phyloP scores from a whole-genome alignment of 495 filamentous ascomycete species.

The Schizothecium vesticola region DNA sequence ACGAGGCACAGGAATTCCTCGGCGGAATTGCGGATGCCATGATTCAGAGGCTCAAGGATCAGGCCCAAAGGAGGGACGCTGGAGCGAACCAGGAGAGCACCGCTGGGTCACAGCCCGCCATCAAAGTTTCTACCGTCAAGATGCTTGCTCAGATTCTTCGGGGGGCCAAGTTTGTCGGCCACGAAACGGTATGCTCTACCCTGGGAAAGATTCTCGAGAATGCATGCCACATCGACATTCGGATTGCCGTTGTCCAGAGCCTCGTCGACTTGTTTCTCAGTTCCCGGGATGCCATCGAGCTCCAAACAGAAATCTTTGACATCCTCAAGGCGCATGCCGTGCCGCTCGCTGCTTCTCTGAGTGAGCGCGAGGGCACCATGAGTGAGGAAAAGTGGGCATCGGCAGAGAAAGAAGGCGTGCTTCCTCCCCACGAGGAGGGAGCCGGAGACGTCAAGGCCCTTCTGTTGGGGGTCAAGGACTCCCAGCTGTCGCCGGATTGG shows the following conservation, averaged over 20 bases:
- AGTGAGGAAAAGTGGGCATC: constrained; percentile 26
- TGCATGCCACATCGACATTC: constrained; percentile 32
- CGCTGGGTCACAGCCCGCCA: constrained; percentile 3
- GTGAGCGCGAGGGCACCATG: constrained; percentile 25
- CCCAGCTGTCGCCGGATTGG: background rate
- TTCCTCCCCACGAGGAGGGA: background rate
- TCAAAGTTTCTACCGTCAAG: constrained; percentile 39
- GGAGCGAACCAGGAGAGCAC: background rate
- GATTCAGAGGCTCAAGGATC: constrained; percentile 25
- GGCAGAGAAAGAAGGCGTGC: constrained; percentile 14
- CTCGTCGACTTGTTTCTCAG: constrained; percentile 25
- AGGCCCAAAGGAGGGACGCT: constrained; percentile 8
- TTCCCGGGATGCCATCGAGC: constrained; percentile 2
- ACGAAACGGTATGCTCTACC: constrained; percentile 20
- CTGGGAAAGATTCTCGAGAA: constrained; percentile 26
- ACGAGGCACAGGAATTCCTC: constrained; percentile 25
- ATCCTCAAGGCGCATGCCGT: constrained; percentile 24
- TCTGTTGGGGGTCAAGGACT: background rate
- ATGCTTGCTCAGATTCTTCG: constrained; percentile 35
- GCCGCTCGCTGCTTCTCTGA: constrained; percentile 30
- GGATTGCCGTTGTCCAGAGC: constrained; percentile 26
- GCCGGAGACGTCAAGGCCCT: background rate
- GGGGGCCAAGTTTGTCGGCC: constrained; percentile 28
- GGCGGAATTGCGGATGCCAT: constrained; percentile 28
- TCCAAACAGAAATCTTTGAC: constrained; percentile 16